Base-by-base conservation (phyloP, 257 asterid species). In the Scutellaria baicalensis region DNA sequence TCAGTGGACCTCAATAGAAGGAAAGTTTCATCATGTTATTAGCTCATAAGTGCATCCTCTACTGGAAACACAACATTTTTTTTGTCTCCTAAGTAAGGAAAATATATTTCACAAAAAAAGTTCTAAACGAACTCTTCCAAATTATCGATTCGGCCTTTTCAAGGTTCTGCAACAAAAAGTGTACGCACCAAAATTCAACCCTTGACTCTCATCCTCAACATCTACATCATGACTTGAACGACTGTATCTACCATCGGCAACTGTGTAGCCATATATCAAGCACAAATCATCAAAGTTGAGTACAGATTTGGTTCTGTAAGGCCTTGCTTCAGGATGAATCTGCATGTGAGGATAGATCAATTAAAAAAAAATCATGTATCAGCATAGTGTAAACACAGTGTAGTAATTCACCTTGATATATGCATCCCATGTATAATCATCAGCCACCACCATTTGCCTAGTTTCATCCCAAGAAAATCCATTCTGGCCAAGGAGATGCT, bases 391-490 rank as follows among this genome's bases (percentile, higher is more conserved):
- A 68, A 21, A 61, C 10, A 72, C 27, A 2, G 10, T 27, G 4
- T 5, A 12, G 23, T 42, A 35, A n/a, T 57, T 45, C 71, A 78
- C 85, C 85, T 81, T 78, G 54, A 75, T 68, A 64, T 78, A 78
- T 10, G 70, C 66, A 13, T 81, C 81, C 85, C 85, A 81, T 9
- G 52, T 35, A 56, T 51, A 49, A 54, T 78, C 81, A 57, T 78
- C 81, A 51, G 85, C 83, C 13, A 81, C 77, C 69, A 81, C 83
- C 85, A 75, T 78, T 75, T 78, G 78, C 49, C 59, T 40, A 71
- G 79, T 75, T 64, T 75, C 79, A 47, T 81, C 83, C 85, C 83
- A 81, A 62, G 81, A 75, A 78, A 81, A 81, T 8, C 83, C 81
- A 20, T 49, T 62, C 64, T 78, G 83, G 69, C 81, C 59, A 52